Conservation (phyloP, 2,329 filamentous ascomycete genomes). For the Nectriaceae sp. region DNA sequence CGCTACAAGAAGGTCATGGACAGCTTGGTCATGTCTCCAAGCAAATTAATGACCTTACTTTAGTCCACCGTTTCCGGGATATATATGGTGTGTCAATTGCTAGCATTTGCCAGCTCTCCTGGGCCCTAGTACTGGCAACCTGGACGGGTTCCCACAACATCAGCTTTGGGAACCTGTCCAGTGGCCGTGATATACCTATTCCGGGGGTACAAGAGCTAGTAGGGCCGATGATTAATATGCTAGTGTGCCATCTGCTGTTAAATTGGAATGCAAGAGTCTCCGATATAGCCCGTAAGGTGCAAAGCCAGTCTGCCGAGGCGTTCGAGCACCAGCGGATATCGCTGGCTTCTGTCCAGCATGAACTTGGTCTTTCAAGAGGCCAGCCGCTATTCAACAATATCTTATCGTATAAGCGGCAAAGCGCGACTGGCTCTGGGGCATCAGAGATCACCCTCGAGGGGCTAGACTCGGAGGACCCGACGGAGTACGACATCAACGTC, state of each 20-base stretch:
- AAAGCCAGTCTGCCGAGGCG: background rate
- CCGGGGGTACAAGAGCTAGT: background rate
- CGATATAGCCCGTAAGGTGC: background rate
- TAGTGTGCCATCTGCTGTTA: background rate
- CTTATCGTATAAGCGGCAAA: background rate
- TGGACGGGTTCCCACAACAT: background rate
- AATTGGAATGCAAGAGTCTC: background rate
- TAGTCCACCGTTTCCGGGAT: background rate
- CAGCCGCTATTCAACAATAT: background rate
- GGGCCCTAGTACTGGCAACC: background rate
- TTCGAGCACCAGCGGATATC: background rate
- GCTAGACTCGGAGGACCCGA: conserved; percentile 5
- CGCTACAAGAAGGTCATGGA: background rate
- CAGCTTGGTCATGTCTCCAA: background rate
- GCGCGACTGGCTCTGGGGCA: background rate
- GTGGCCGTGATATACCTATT: background rate
- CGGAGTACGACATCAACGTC: background rate
- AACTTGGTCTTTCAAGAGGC: background rate
- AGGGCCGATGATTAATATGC: background rate
- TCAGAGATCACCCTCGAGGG: background rate
- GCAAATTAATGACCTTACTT: background rate
- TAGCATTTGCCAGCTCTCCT: background rate
- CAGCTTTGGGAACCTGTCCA: background rate
- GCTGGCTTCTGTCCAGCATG: background rate
- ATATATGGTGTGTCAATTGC: background rate